Conservation (phyloP, 2,329 filamentous ascomycete species). For the Fusarium bulbicola region DNA sequence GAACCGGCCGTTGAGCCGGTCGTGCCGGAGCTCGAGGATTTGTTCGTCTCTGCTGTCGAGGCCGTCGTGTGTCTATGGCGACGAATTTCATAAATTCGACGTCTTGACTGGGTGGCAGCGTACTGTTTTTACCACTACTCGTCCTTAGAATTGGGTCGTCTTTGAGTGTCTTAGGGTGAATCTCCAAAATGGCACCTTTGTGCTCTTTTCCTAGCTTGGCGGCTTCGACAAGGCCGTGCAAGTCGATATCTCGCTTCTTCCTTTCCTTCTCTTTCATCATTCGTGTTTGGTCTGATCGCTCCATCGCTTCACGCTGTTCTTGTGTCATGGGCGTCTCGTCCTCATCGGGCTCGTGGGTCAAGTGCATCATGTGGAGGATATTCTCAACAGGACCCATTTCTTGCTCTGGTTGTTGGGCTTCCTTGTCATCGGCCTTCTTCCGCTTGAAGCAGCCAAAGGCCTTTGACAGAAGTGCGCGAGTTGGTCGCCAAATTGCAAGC, state of each 20-base stretch:
- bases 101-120: slow-evolving; percentile 54
- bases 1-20: background rate
- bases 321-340: slow-evolving; percentile 37
- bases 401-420: slow-evolving; percentile 13
- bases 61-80: slow-evolving; percentile 11
- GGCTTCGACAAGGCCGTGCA: slow-evolving; percentile 45
- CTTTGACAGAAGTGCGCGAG: slow-evolving; percentile 22
- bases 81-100: slow-evolving; percentile 45
- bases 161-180: slow-evolving; percentile 52
- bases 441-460: slow-evolving; percentile 35
- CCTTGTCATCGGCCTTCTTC: slow-evolving; percentile 30
- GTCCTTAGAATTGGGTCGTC: slow-evolving; percentile 51
- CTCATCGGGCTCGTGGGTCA: slow-evolving; percentile 15
- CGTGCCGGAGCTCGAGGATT: background rate
- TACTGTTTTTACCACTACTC: slow-evolving; percentile 35
- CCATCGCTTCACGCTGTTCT: slow-evolving; percentile 38
- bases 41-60: slow-evolving; percentile 5
- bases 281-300: slow-evolving; percentile 28
- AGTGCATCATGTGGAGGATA: slow-evolving; percentile 35
- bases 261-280: slow-evolving; percentile 26
- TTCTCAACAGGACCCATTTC: slow-evolving; percentile 42
- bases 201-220: slow-evolving; percentile 42
- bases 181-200: slow-evolving; percentile 47
- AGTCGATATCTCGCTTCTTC: slow-evolving; percentile 42
- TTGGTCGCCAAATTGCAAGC: slow-evolving; percentile 17